Percentiles rank a stretch among this genome's conserved stretches.
phyloP scores from a whole-genome alignment of 2,329 filamentous ascomycete genomes.

The Cercospora zeae-maydis region DNA sequence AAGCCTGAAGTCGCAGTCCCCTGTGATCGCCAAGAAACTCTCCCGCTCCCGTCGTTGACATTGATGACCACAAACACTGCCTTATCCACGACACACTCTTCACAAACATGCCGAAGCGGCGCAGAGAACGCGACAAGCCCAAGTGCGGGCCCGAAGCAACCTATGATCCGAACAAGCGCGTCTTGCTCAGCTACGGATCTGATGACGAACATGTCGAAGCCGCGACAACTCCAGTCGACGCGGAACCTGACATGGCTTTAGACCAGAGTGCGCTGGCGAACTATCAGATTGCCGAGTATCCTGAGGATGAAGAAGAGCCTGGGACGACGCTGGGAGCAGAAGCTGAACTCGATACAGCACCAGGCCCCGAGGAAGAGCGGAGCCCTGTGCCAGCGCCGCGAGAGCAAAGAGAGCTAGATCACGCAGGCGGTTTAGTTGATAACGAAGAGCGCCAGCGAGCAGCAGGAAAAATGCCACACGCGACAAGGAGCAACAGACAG shows the following conservation, averaged over 20 bases:
- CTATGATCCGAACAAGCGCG: constrained; percentile 35
- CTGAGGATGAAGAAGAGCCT: constrained; percentile 14
- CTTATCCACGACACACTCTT: background rate
- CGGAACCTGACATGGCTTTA: background rate
- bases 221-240: background rate
- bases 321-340: constrained; percentile 7
- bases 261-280: constrained; percentile 15
- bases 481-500: background rate
- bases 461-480: background rate
- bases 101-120: constrained; percentile 27
- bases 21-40: constrained; percentile 8
- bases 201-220: constrained; percentile 26
- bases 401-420: background rate
- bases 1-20: background rate
- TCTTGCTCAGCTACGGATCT: constrained; percentile 35
- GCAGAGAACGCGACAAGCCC: constrained; percentile 35
- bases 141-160: constrained; percentile 29
- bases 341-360: background rate
- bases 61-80: constrained; percentile 8
- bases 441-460: background rate
- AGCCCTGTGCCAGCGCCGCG: background rate
- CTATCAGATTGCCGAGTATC: constrained; percentile 21
- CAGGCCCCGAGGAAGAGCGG: background rate
- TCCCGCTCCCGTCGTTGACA: constrained; percentile 1
- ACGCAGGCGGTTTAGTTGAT: background rate